Conservation (phyloP, 163 green algal genomes). For the Chlamydomonas reinhardtii region DNA sequence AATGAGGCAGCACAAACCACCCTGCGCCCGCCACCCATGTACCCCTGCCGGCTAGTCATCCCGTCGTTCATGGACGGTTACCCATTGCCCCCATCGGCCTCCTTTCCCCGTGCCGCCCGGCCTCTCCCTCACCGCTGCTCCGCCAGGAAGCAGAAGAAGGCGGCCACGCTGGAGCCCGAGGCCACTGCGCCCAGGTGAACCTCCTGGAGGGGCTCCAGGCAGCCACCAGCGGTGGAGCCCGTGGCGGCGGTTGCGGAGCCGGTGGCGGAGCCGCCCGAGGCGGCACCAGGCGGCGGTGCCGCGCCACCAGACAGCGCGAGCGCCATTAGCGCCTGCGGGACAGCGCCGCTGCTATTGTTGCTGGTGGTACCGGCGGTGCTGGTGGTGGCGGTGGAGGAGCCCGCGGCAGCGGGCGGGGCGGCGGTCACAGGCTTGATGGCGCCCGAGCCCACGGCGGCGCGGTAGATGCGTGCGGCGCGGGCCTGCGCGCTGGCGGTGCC, state of each 20-base stretch:
- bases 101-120: no score
- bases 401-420: background rate
- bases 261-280: no score
- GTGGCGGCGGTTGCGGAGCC: background rate
- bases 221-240: background rate
- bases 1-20: no score
- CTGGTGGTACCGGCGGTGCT: background rate
- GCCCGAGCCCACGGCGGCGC: constrained; percentile 61
- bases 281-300: no score
- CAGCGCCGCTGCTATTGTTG: background rate
- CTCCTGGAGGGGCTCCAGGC: background rate
- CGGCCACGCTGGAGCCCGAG: constrained; percentile 16
- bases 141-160: constrained; percentile 25
- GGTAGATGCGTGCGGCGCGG: constrained; percentile 67
- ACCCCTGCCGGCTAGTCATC: no score
- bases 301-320: no score
- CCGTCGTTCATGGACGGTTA: no score
- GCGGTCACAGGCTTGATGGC: constrained; percentile 63
- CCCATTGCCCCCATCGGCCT: no score
- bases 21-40: no score
- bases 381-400: background rate
- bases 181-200: constrained; percentile 13
- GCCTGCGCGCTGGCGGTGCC: constrained; percentile 60
- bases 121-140: constrained; percentile 29
- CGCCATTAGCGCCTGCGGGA: no score